These are phyloP conservation scores for Russula brevipes DNA, from an alignment of 768 basidiomycete genomes.

Conservation along the genomic window DNA sequence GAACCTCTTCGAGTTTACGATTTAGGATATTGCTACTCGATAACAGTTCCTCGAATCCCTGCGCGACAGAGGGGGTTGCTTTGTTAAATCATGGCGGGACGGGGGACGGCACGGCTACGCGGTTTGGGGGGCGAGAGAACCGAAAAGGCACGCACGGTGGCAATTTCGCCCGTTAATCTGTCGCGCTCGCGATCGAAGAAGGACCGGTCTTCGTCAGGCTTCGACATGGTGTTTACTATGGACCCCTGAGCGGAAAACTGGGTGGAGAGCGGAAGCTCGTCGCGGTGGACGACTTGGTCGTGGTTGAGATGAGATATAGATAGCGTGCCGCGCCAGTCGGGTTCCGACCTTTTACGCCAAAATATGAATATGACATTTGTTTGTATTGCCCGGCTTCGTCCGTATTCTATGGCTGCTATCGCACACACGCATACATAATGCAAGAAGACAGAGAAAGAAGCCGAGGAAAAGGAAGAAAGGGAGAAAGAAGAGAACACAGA, in stretches of 20 bases:
- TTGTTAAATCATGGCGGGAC: neutral
- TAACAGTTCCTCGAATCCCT: slow-evolving; percentile 88
- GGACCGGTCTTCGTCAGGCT: slow-evolving; percentile 35
- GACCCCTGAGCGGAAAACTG: neutral
- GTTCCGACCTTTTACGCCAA: too few relatives aligned
- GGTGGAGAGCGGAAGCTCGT: neutral
- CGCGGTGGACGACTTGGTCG: neutral
- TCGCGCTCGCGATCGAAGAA: slow-evolving; percentile 83
- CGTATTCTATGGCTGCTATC: slow-evolving; percentile 9
- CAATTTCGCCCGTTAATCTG: slow-evolving; percentile 66
- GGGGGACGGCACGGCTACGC: neutral
- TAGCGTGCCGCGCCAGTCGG: neutral
- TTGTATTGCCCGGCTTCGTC: neutral
- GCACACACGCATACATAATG: slow-evolving; percentile 10
- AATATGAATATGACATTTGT: neutral
- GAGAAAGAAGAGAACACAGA: neutral
- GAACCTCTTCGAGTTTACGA: slow-evolving; percentile 86
- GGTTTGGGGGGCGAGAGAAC: neutral
- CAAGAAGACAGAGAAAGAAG: neutral
- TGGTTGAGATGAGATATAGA: too few relatives aligned
- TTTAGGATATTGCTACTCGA: slow-evolving; percentile 82
- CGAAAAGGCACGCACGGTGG: slow-evolving; percentile 46
- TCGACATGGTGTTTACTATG: slow-evolving; percentile 7
- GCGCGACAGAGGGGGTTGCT: neutral
- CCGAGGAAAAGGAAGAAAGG: neutral